Evolutionary conservation across 441 rosid genomes (phyloP).

Genomic region (Brassica hybrid): DNA sequence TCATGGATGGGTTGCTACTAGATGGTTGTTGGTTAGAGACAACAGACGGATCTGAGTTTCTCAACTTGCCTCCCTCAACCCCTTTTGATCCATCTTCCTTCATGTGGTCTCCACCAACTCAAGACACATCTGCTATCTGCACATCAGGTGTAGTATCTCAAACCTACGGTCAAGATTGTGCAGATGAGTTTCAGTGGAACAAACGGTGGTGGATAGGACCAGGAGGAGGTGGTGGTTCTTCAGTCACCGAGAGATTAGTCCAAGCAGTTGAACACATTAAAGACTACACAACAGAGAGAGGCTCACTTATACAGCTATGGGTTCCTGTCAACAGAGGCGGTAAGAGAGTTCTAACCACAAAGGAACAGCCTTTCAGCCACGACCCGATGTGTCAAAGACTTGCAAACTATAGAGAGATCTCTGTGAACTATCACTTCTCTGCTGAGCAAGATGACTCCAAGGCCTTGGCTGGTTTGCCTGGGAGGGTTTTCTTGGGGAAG

Average conservation of each 20-base stretch:
- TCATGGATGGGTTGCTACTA: slow-evolving; percentile 71
- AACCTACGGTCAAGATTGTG: slow-evolving; percentile 46
- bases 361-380: slow-evolving; percentile 69
- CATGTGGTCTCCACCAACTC: slow-evolving; percentile 51
- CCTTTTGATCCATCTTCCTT: slow-evolving; percentile 54
- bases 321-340: slow-evolving; percentile 81
- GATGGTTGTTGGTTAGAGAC: slow-evolving; percentile 96
- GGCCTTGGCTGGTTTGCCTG: slow-evolving; percentile 74
- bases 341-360: slow-evolving; percentile 65
- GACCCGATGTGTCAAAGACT: slow-evolving; percentile 63
- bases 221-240: slow-evolving; percentile 52
- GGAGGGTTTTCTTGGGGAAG: slow-evolving; percentile 83
- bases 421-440: slow-evolving; percentile 73
- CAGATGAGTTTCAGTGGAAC: slow-evolving; percentile 41
- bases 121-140: slow-evolving; percentile 26
- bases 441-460: slow-evolving; percentile 71
- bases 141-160: slow-evolving; percentile 38
- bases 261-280: slow-evolving; percentile 66
- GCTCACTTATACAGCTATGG: slow-evolving; percentile 86
- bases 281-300: slow-evolving; percentile 64
- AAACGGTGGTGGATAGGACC: slow-evolving; percentile 88
- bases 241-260: slow-evolving; percentile 74
- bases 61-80: slow-evolving; percentile 50
- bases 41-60: slow-evolving; percentile 77
- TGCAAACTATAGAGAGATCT: slow-evolving; percentile 76